Evolutionary conservation across 805 yeast genomes (phyloP).

Genomic region (Pichia paraexigua): DNA sequence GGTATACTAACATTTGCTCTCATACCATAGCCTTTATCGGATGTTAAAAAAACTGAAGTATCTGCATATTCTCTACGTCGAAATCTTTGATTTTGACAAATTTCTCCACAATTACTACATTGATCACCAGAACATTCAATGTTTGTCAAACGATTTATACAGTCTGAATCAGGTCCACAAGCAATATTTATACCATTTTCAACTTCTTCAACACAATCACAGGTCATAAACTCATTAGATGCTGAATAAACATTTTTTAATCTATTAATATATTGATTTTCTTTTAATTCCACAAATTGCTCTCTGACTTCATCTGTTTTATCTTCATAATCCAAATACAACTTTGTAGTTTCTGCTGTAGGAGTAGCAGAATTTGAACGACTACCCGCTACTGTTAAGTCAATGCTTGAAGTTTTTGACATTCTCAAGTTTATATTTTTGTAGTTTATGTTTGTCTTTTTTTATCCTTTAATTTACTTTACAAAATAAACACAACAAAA

Average conservation of each 20-base stretch:
- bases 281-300: slow-evolving; percentile 47
- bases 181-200: slow-evolving; percentile 43
- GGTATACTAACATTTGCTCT: slow-evolving; percentile 55
- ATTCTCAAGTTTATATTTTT: neutral
- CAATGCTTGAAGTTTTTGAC: neutral
- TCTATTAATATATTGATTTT: slow-evolving; percentile 57
- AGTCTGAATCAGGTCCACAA: slow-evolving; percentile 79
- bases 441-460: neutral
- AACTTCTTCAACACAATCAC: slow-evolving; percentile 67
- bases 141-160: slow-evolving; percentile 87
- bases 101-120: slow-evolving; percentile 65
- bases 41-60: slow-evolving; percentile 78
- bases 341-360: slow-evolving; percentile 5
- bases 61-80: slow-evolving; percentile 67
- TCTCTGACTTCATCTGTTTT: slow-evolving; percentile 61
- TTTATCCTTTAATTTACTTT: neutral
- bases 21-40: slow-evolving; percentile 83
- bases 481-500: neutral
- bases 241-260: slow-evolving; percentile 53
- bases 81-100: slow-evolving; percentile 83
- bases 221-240: slow-evolving; percentile 78
- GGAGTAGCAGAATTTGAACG: slow-evolving; percentile 17
- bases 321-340: slow-evolving; percentile 38
- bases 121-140: slow-evolving; percentile 78
- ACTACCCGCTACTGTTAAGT: neutral